Percentiles rank a stretch among this genome's conserved stretches.
Conservation (phyloP, 75 land plant genomes). For the Adiantum capillusveneris region DNA sequence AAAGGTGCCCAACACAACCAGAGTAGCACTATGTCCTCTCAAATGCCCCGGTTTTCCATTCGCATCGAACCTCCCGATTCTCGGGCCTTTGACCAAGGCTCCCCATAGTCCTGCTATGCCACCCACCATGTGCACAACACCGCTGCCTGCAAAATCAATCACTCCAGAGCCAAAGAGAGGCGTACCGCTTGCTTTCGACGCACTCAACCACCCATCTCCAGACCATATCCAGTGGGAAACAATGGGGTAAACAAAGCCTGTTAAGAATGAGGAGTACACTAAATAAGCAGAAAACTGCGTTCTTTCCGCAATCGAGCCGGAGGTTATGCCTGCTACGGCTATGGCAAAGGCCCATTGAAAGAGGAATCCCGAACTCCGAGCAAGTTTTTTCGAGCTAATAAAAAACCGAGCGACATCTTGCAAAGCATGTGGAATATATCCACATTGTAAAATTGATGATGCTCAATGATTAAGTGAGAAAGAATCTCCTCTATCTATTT, state of each 20-base stretch:
- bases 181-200: conserved; percentile 23
- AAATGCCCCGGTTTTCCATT: conserved; percentile 2
- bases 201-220: conserved; percentile 39
- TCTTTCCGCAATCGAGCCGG: conserved; percentile 64
- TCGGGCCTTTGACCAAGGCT: conserved; percentile 25
- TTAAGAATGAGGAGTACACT: conserved; percentile 51
- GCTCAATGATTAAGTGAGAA: no score
- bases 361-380: no score
- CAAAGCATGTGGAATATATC: no score
- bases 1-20: conserved; percentile 34
- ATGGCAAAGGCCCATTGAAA: conserved; percentile 80
- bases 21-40: conserved; percentile 24
- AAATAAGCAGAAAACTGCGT: conserved; percentile 69
- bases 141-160: conserved; percentile 54
- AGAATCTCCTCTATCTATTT: no score
- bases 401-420: no score
- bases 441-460: no score
- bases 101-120: conserved; percentile 32
- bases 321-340: conserved; percentile 66
- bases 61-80: conserved; percentile 30
- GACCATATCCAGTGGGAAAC: conserved; percentile 63
- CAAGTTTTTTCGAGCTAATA: no score
- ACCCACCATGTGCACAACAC: conserved; percentile 42
- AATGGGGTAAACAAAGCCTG: conserved; percentile 72
- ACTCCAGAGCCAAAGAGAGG: conserved; percentile 30